Conservation (phyloP, 495 filamentous ascomycete species). For the Mycothermus thermophilus region DNA sequence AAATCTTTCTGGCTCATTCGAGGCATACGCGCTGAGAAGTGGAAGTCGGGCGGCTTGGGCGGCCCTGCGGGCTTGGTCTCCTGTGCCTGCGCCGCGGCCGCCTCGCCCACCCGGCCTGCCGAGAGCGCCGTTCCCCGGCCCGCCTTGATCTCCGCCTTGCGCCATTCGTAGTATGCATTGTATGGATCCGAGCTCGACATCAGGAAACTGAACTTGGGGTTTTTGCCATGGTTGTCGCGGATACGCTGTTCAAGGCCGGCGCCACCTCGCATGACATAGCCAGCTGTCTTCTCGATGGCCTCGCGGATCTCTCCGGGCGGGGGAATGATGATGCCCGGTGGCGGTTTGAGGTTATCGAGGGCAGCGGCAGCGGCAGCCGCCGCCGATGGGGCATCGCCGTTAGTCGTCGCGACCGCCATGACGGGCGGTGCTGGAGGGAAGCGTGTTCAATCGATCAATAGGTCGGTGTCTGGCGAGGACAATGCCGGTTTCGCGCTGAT, state of each 20-base stretch:
- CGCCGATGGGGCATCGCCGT: slow-evolving; percentile 44
- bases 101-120: slow-evolving; percentile 61
- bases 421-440: neutral
- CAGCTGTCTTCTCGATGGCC: slow-evolving; percentile 89
- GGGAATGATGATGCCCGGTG: slow-evolving; percentile 70
- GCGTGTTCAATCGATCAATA: too few relatives aligned
- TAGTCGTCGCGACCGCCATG: slow-evolving; percentile 42
- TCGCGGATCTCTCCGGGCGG: slow-evolving; percentile 56
- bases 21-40: slow-evolving; percentile 94
- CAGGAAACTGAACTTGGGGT: slow-evolving; percentile 86
- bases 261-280: slow-evolving; percentile 79
- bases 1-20: slow-evolving; percentile 92
- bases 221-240: slow-evolving; percentile 69
- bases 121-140: slow-evolving; percentile 70
- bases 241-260: slow-evolving; percentile 77
- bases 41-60: slow-evolving; percentile 72
- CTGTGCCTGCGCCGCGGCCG: slow-evolving; percentile 28
- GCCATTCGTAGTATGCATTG: slow-evolving; percentile 79
- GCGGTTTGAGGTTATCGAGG: slow-evolving; percentile 52
- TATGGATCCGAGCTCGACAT: slow-evolving; percentile 66
- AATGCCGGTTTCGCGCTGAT: neutral
- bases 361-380: slow-evolving; percentile 27
- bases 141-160: slow-evolving; percentile 67
- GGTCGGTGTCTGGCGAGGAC: too few relatives aligned
- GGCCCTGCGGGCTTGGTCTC: slow-evolving; percentile 65